Base-by-base conservation (phyloP, 108 stramenopile species). In the Conticribra weissflogii region DNA sequence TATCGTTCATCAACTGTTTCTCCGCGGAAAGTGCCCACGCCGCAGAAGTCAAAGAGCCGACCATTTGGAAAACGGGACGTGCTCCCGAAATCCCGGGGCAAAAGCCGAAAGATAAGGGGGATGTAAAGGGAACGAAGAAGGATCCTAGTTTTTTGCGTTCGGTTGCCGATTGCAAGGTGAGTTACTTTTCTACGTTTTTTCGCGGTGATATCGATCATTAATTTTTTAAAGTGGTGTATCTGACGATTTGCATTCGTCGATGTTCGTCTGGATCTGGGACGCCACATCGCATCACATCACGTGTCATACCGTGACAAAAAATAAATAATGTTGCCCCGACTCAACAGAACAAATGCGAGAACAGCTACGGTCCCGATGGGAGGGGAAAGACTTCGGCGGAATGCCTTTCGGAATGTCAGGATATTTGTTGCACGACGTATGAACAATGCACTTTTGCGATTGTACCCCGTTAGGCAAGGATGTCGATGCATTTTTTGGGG, bases 361-460 rank as follows among this genome's bases (percentile, higher is more conserved):
- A 63, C 36, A 63, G 57, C 24, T 47, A 41, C 18, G 89, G 81
- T 3, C 65, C 89, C 5, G 86, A 90, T 82, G 92, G 89, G n/a
- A 56, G 81, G 48, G 83, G 88, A n/a, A 88, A 69, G 55, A 58
- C 86, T 21, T 84, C 87, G 34, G 76, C 81, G 54, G 93, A 94
- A 25, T 94, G 93, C 64, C 65, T 94, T 36, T 76, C 76, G 24
- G 84, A 85, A 33, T 94, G 93, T 64, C 93, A 94, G 58, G 93
- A 94, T 81, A 87, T 94, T 46, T 89, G 88, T 66, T 94, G 90
- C 63, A 88, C 70, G 51, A 94, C 88, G 0, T 94, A 94, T 62
- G 93, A 94, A 59, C 93, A 94, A 63, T 94, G 87, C 64, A 87
- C 86, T 3, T 88, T 88, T 79, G 76, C 81, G 3, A 87, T 90